Evolutionary conservation across 495 filamentous ascomycete genomes (phyloP).

Genomic region (Aspergillus nidulans): DNA sequence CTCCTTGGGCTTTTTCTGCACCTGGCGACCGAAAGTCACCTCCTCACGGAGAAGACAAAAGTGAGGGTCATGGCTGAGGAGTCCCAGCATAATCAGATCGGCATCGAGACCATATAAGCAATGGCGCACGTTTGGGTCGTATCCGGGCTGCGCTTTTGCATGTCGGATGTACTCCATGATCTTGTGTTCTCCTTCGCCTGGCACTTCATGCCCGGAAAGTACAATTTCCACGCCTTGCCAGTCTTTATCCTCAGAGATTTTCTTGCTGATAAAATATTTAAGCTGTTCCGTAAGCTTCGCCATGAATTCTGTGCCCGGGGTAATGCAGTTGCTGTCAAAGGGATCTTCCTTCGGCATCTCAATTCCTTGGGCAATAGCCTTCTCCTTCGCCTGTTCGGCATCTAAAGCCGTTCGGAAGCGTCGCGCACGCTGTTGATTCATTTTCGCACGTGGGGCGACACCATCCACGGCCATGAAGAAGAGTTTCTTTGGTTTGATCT

Average conservation of each 20-base stretch:
- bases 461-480: constrained; percentile 99
- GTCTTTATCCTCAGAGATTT: constrained; percentile 91
- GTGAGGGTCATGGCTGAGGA: constrained; percentile 96
- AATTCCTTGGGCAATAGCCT: constrained; percentile 80
- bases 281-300: constrained; percentile 87
- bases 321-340: constrained; percentile 99
- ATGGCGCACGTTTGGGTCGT: constrained; percentile 93
- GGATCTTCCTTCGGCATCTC: constrained; percentile 93
- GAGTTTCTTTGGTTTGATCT: constrained; percentile 95
- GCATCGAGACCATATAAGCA: constrained; percentile 97
- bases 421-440: constrained; percentile 97
- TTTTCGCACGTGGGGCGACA: constrained; percentile 96
- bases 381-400: constrained; percentile 80
- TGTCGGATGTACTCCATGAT: constrained; percentile 99
- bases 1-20: constrained; percentile 84
- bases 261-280: constrained; percentile 98
- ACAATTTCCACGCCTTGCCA: constrained; percentile 97
- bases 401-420: constrained; percentile 94
- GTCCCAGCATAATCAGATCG: constrained; percentile 96
- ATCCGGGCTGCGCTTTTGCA: constrained; percentile 88
- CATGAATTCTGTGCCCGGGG: constrained; percentile 98
- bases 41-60: constrained; percentile 97
- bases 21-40: constrained; percentile 89
- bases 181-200: constrained; percentile 98
- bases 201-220: constrained; percentile 97